Evolutionary conservation across 495 filamentous ascomycete species (phyloP).

Genomic region (Filosporella fistucella): DNA sequence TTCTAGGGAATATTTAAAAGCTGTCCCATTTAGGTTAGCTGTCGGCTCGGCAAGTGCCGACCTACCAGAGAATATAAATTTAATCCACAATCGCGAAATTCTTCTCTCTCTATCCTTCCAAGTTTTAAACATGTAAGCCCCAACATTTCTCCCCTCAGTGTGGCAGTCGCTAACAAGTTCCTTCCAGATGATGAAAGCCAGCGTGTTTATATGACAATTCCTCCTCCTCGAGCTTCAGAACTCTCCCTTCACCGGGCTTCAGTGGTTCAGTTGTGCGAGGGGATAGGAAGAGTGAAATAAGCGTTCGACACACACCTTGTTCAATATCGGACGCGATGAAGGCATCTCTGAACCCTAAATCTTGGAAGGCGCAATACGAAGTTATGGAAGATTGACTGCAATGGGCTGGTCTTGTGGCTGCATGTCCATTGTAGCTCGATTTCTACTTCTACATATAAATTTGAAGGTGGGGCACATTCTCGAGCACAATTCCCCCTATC

Average conservation of each 20-base stretch:
- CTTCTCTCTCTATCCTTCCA: conserved; percentile 89
- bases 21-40: conserved; percentile 19
- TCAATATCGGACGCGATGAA: conserved; percentile 91
- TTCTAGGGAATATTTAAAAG: conserved; percentile 6
- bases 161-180: conserved; percentile 36
- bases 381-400: background rate
- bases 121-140: conserved; percentile 85
- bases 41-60: background rate
- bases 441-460: no score
- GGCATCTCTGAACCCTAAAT: conserved; percentile 85
- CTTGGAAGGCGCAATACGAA: conserved; percentile 38
- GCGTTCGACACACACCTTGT: conserved; percentile 99
- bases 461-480: no score
- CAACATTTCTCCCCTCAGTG: conserved; percentile 1
- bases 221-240: conserved; percentile 59
- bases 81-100: conserved; percentile 24
- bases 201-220: conserved; percentile 88
- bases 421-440: no score
- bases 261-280: conserved; percentile 74
- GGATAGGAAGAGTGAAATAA: conserved; percentile 80
- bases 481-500: no score
- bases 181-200: conserved; percentile 96
- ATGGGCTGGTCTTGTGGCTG: conserved; percentile 2
- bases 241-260: conserved; percentile 81
- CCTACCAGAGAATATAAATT: conserved; percentile 1